Percentiles rank a stretch among this genome's conserved stretches.
phyloP scores from a whole-genome alignment of 371 early-diverging fungal species.

The Saksenaea vasiformis region DNA sequence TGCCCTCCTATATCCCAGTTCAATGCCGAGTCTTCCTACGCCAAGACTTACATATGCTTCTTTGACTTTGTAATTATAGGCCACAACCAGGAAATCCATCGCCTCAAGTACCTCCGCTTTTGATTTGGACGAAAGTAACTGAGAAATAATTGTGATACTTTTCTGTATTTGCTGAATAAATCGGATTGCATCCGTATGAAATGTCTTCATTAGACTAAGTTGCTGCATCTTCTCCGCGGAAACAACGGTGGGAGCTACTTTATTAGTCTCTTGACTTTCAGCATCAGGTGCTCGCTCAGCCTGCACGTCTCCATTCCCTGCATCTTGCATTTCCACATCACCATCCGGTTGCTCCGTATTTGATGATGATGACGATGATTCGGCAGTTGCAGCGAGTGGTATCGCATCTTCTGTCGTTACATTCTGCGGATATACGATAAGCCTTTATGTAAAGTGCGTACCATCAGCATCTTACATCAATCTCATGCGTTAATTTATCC shows the following conservation, averaged over 20 bases:
- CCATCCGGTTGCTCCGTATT: neutral
- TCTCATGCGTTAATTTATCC: constrained; percentile 59
- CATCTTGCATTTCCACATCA: constrained; percentile 20
- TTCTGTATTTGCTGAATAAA: constrained; percentile 80
- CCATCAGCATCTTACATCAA: constrained; percentile 55
- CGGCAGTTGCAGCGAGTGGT: neutral
- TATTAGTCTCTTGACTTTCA: no score
- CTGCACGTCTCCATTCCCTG: constrained; percentile 17
- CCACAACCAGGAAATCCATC: constrained; percentile 91
- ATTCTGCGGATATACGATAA: neutral
- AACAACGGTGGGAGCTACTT: constrained; percentile 18
- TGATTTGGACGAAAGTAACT: constrained; percentile 84
- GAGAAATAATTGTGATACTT: constrained; percentile 74
- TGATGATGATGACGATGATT: neutral
- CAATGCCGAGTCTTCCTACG: neutral
- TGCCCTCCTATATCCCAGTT: constrained; percentile 67
- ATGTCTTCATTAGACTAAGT: constrained; percentile 68
- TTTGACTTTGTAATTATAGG: constrained; percentile 82
- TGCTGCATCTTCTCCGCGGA: constrained; percentile 60
- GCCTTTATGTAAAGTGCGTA: neutral
- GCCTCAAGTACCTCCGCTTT: constrained; percentile 93
- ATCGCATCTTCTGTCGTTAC: constrained; percentile 7
- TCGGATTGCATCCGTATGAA: constrained; percentile 83
- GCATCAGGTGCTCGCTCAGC: neutral
- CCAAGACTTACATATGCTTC: constrained; percentile 62